phyloP scores from a whole-genome alignment of 129 eudicot species.

The Arctium minus region DNA sequence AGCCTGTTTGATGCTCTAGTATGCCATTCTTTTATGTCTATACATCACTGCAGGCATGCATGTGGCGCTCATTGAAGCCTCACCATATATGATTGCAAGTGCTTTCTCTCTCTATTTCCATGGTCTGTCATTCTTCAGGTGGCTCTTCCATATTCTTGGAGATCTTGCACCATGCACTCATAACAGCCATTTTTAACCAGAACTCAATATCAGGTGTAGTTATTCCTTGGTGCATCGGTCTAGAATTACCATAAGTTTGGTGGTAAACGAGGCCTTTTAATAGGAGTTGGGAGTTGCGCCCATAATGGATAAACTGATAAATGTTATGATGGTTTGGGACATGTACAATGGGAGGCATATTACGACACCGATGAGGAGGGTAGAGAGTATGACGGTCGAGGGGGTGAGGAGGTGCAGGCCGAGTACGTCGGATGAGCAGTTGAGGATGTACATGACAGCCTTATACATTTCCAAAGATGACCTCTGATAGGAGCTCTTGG shows the following conservation, averaged over 20 bases:
- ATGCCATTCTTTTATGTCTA: not conserved
- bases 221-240: not conserved
- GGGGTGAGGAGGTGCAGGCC: no score
- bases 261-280: not conserved
- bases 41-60: not conserved
- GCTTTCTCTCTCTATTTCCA: not conserved
- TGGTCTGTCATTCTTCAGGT: not conserved
- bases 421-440: no score
- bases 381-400: no score
- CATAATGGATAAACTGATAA: not conserved
- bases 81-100: not conserved
- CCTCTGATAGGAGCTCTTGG: no score
- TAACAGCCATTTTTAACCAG: not conserved
- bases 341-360: no score
- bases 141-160: not conserved
- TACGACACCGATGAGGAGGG: no score
- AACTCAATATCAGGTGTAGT: not conserved
- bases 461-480: no score
- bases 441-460: no score
- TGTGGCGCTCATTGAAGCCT: not conserved
- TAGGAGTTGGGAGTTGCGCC: not conserved
- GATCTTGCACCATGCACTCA: not conserved
- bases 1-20: not conserved
- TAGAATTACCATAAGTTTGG: not conserved
- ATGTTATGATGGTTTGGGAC: not conserved